These are phyloP conservation scores for Lagenidium giganteum DNA, from an alignment of 352 stramenopile genomes.

Conservation along the genomic window DNA sequence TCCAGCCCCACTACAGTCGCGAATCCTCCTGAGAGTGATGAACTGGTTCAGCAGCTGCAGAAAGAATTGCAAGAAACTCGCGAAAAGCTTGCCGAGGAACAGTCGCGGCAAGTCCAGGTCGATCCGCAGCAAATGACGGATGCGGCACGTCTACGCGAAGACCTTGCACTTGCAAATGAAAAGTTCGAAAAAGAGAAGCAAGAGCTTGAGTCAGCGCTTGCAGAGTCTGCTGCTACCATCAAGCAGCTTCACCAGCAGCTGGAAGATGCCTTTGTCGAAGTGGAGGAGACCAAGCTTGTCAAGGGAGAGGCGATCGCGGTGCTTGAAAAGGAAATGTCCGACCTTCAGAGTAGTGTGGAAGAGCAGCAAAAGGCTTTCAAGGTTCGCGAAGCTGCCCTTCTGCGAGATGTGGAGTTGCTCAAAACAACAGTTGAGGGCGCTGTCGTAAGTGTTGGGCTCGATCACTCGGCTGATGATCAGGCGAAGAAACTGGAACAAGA, in stretches of 20 bases:
- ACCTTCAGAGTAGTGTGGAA: too few species aligned
- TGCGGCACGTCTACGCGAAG: not conserved
- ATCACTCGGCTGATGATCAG: too few species aligned
- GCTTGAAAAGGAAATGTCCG: slow-evolving; percentile 20
- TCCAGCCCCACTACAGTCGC: too few species aligned
- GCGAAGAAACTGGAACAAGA: not conserved
- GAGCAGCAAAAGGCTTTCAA: slow-evolving; percentile 3
- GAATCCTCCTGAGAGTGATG: too few species aligned
- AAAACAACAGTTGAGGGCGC: too few species aligned
- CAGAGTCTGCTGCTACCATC: slow-evolving; percentile 9
- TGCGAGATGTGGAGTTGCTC: slow-evolving; percentile 1
- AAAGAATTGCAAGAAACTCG: too few species aligned
- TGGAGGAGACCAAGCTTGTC: slow-evolving; percentile 23
- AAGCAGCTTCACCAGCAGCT: slow-evolving; percentile 23
- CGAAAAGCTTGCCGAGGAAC: too few species aligned
- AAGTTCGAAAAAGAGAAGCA: slow-evolving; percentile 16
- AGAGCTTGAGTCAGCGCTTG: slow-evolving; percentile 4
- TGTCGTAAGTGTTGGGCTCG: too few species aligned
- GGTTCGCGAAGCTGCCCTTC: slow-evolving; percentile 12
- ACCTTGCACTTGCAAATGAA: slow-evolving; percentile 5
- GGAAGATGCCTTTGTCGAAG: slow-evolving; percentile 20
- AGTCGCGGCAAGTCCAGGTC: too few species aligned
- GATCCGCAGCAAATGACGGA: not conserved
- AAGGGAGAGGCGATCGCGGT: slow-evolving; percentile 22
- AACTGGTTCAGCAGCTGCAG: too few species aligned